Evolutionary conservation across 495 filamentous ascomycete species (phyloP), one percentile per base, ranked within the genome.

Genomic region (Penicillium subrubescens): DNA sequence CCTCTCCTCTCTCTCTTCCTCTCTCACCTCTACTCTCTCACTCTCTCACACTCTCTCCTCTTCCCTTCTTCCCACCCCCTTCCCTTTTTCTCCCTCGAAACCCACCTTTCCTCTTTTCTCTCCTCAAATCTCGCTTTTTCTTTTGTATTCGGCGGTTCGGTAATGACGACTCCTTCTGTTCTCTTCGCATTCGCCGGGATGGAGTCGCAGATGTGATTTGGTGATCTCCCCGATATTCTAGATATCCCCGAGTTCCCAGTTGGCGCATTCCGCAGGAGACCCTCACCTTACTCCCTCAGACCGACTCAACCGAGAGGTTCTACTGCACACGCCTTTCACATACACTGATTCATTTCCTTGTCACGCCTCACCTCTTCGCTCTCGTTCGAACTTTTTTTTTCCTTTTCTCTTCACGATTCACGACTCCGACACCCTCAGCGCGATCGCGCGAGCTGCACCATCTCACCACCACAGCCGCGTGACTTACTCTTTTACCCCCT

Each of bases 321-420:
- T 5, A n/a, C 25, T 27, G 68, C 65, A 66, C 52, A 4, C 31
- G 35, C 57, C 41, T 35, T 35, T 25, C 50, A 60, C 53, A 67
- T 56, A 61, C 48, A 57, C 37, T 17, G 14, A 59, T 33, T 35
- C 62, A 63, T 65, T 65, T 66, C 65, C 60, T 75, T 73, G 64
- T 64, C 67, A 64, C 68, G 69, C 58, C 59, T 44, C 37, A 25
- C 37, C 46, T 61, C 51, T 56, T 60, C 69, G 71, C 75, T 66
- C 71, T 74, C 69, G 70, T 69, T 74, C 62, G 44, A 68, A 72
- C 74, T 75, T 65, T 73, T 66, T 70, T 74, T 73, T 50, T 67
- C 61, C 64, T 62, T 56, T 64, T 67, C 67, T 43, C 62, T 31
- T 76, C 70, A 80, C 80, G 75, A 77, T 56, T 75, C 71, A 77